Evolutionary conservation across 1,284 basidiomycete genomes (phyloP).

Genomic region (Clitocybe nebularis): DNA sequence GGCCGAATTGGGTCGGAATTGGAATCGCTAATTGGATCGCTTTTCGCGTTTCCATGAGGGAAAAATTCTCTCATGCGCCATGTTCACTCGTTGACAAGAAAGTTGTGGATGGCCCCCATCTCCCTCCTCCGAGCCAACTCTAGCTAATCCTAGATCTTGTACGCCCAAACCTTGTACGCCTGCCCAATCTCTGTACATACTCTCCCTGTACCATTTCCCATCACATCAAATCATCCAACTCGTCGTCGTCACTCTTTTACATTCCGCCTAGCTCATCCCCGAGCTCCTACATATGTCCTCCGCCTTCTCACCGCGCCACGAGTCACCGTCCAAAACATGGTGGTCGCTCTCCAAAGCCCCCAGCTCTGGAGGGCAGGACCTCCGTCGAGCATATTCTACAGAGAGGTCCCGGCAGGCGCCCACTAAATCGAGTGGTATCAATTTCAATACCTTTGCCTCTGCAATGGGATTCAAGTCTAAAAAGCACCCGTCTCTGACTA

Average conservation of each 20-base stretch:
- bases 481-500: constrained; percentile 49
- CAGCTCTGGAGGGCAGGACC: constrained; percentile 18
- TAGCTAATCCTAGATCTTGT: neutral
- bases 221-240: constrained; percentile 9
- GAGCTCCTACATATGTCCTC: constrained; percentile 23
- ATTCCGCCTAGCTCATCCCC: neutral
- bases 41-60: constrained; percentile 1
- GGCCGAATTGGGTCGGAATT: too few species aligned
- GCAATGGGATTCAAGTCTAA: constrained; percentile 63
- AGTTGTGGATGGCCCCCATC: too few species aligned
- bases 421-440: constrained; percentile 34
- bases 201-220: constrained; percentile 1
- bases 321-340: constrained; percentile 34
- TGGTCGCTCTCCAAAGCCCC: constrained; percentile 32
- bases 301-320: constrained; percentile 23
- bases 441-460: constrained; percentile 51
- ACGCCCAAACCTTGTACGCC: neutral
- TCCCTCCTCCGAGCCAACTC: neutral
- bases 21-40: constrained; percentile 3
- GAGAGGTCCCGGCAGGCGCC: constrained; percentile 26
- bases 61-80: constrained; percentile 1
- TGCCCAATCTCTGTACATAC: too few species aligned
- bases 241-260: neutral
- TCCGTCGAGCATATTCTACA: constrained; percentile 22
- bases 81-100: too few species aligned